Evolutionary conservation across 2,329 filamentous ascomycete species (phyloP).

Genomic region (Fonsecaea monophora): DNA sequence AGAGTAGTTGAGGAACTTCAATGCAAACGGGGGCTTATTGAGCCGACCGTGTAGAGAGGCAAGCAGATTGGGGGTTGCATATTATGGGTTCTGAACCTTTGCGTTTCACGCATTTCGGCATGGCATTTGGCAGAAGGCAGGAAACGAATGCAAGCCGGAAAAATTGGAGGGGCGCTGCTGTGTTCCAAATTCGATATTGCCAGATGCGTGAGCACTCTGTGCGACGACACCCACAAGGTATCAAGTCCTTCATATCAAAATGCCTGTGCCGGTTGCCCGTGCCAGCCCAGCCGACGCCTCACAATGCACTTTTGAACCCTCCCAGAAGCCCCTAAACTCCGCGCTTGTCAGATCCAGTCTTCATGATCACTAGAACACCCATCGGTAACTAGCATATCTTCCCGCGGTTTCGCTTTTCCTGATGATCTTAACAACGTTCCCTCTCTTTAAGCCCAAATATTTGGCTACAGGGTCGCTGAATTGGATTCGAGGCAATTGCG

Average conservation of each 20-base stretch:
- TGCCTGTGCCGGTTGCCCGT: background rate
- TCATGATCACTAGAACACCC: constrained; percentile 55
- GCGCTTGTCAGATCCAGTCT: constrained; percentile 10
- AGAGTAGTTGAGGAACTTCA: background rate
- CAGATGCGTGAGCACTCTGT: background rate
- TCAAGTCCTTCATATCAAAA: background rate
- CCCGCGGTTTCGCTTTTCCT: constrained; percentile 93
- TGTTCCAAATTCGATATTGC: background rate
- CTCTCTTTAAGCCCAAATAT: constrained; percentile 87
- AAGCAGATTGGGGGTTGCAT: background rate
- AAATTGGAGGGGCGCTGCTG: background rate
- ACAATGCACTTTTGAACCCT: constrained; percentile 3
- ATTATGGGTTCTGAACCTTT: background rate
- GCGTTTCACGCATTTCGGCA: background rate
- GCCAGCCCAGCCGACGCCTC: constrained; percentile 3
- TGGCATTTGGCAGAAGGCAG: background rate
- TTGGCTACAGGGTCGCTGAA: constrained; percentile 89
- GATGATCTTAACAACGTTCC: constrained; percentile 98
- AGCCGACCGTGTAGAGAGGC: background rate
- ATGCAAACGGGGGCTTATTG: background rate
- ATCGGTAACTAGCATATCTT: constrained; percentile 92
- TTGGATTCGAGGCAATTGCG: constrained; percentile 90
- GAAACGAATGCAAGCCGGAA: background rate
- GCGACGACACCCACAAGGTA: background rate
- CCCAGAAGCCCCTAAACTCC: constrained; percentile 8